A percentile compares a stretch with the other conserved stretches of the same genome.
phyloP scores from a whole-genome alignment of 805 yeast species.

The Zygosaccharomyces gambellarensis region DNA sequence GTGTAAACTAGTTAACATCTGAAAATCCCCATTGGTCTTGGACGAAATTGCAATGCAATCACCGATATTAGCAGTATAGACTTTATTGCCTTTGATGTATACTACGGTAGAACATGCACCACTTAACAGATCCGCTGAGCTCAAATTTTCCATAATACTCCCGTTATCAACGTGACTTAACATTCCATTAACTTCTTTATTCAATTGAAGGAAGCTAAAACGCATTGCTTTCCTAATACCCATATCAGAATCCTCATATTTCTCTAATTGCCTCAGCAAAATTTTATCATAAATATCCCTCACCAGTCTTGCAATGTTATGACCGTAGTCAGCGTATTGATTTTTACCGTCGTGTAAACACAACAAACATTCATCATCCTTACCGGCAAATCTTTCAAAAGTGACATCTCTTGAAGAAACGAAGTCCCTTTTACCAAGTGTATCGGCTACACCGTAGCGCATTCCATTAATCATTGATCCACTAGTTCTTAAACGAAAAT shows the following conservation, averaged over 20 bases:
- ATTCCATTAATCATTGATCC: slow-evolving; percentile 71
- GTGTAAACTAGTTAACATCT: slow-evolving; percentile 69
- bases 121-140: slow-evolving; percentile 64
- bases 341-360: slow-evolving; percentile 83
- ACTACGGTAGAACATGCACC: slow-evolving; percentile 85
- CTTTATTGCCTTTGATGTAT: slow-evolving; percentile 62
- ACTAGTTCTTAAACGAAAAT: slow-evolving; percentile 84
- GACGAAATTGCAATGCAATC: slow-evolving; percentile 81
- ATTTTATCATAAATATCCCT: slow-evolving; percentile 70
- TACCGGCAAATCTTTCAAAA: slow-evolving; percentile 80
- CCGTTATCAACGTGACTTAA: slow-evolving; percentile 49
- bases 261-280: slow-evolving; percentile 43
- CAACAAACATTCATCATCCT: slow-evolving; percentile 71
- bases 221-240: slow-evolving; percentile 71
- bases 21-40: slow-evolving; percentile 73
- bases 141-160: slow-evolving; percentile 45
- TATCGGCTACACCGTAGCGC: slow-evolving; percentile 89
- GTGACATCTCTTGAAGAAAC: slow-evolving; percentile 81
- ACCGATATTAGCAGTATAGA: slow-evolving; percentile 86
- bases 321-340: slow-evolving; percentile 47
- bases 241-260: slow-evolving; percentile 40
- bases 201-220: slow-evolving; percentile 71
- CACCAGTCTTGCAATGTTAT: slow-evolving; percentile 63
- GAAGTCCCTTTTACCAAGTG: slow-evolving; percentile 60
- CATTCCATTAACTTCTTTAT: slow-evolving; percentile 66